Conservation (phyloP, 805 yeast species). For the Pichia paraexigua region DNA sequence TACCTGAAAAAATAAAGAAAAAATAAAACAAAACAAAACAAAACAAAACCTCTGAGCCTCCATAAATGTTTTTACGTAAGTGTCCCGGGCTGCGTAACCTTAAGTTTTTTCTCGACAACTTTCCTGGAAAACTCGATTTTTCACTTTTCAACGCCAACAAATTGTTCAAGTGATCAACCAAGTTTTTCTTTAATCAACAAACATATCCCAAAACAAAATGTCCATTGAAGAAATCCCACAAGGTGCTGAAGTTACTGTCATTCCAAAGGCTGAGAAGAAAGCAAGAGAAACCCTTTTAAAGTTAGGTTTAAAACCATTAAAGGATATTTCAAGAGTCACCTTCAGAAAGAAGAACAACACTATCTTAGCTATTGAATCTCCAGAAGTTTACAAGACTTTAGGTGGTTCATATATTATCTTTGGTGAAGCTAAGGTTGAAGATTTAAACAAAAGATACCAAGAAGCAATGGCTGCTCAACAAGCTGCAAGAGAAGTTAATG, state of each 20-base stretch:
- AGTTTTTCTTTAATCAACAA: not conserved
- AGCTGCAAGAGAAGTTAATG: conserved; percentile 44
- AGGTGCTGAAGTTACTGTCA: conserved; percentile 74
- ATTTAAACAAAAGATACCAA: conserved; percentile 79
- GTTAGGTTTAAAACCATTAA: conserved; percentile 81
- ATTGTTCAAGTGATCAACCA: not conserved
- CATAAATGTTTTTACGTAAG: not conserved
- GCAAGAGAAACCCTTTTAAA: conserved; percentile 86
- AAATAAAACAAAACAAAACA: not conserved
- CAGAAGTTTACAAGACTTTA: conserved; percentile 90
- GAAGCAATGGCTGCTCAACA: conserved; percentile 76
- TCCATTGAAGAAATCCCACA: conserved; percentile 49
- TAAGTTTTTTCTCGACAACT: not conserved
- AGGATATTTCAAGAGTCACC: conserved; percentile 91
- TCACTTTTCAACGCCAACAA: not conserved
- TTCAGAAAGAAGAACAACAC: conserved; percentile 89
- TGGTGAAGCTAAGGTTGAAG: conserved; percentile 97
- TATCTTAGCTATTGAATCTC: conserved; percentile 83
- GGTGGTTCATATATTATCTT: conserved; percentile 94
- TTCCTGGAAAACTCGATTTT: not conserved
- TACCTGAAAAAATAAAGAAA: not conserved
- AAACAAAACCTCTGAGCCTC: not conserved
- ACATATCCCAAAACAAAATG: conserved; percentile 15
- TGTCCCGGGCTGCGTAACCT: not conserved
- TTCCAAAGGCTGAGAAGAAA: conserved; percentile 89